Evolutionary conservation across 495 filamentous ascomycete species (phyloP).

Genomic region (Penicillium silybi): DNA sequence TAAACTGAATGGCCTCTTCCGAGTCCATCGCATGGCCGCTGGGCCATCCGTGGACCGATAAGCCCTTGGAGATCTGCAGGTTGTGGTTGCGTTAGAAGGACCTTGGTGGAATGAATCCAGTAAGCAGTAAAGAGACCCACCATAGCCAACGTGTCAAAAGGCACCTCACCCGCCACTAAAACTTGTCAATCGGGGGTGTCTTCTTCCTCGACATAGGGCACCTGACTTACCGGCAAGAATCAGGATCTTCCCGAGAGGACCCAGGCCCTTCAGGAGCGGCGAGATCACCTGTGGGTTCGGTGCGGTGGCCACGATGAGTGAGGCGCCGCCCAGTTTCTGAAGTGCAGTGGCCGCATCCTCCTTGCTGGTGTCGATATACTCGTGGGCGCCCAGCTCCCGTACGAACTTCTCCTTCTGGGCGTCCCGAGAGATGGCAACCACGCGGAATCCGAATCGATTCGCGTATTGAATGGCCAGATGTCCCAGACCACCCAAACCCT

Average conservation of each 20-base stretch:
- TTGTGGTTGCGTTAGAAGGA: constrained; percentile 1
- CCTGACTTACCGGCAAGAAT: constrained; percentile 42
- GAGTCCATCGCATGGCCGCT: constrained; percentile 58
- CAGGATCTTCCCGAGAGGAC: constrained; percentile 55
- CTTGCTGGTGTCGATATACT: constrained; percentile 60
- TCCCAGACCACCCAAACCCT: constrained; percentile 64
- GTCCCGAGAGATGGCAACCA: constrained; percentile 58
- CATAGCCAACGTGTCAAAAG: constrained; percentile 16
- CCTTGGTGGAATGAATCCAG: neutral
- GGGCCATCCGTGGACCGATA: constrained; percentile 59
- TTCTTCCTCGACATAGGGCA: neutral
- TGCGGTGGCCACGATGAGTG: constrained; percentile 60
- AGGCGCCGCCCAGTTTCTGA: constrained; percentile 56
- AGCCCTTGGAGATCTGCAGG: constrained; percentile 34
- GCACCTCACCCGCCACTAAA: constrained; percentile 24
- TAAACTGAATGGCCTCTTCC: constrained; percentile 64
- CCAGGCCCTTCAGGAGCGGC: constrained; percentile 52
- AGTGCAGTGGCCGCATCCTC: constrained; percentile 49
- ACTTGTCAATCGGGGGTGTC: neutral
- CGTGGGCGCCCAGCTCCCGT: constrained; percentile 58
- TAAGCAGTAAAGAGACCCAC: constrained; percentile 5
- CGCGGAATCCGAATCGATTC: constrained; percentile 59
- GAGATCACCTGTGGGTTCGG: constrained; percentile 52
- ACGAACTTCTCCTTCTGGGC: constrained; percentile 57
- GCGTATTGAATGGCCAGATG: constrained; percentile 68